Base-by-base conservation (phyloP, 768 basidiomycete genomes). In the Glaciozyma antarctica region DNA sequence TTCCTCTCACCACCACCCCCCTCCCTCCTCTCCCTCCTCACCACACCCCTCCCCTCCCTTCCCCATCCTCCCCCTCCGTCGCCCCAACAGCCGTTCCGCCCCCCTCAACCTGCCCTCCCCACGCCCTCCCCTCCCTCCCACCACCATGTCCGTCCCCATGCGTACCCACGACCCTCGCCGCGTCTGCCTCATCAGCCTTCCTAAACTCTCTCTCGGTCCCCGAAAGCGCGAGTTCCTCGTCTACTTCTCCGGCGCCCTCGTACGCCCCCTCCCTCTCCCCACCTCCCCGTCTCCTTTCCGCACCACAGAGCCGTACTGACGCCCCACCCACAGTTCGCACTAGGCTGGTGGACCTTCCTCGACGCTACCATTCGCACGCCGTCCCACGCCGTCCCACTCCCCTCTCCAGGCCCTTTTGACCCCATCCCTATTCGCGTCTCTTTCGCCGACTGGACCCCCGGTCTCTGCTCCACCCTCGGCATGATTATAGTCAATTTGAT, bases 321-420 rank as follows among this genome's bases (percentile, higher is more conserved):
- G 17, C 32, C 43, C 45, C 43, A n/a, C 51, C 32, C 44, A 44
- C 74, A 93, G 93, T 98, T 97, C 77, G 89, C 92, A 1, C 79
- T 97, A 24, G 93, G 90, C 34, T 90, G 89, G 76, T 98, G 94
- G 91, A 82, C 87, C 5, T 92, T 99, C 78, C 80, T 97, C 62
- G 94, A 98, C 73, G 94, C 95, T 19, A 86, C 87, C 28, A 85
- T 97, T 61, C 13, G n/a, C n/a, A 81, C 91, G 48, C 95, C 92
- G 15, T 84, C 88, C 5, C 89, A 94, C 72, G 89, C 90, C 0
- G 84, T 83, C 61, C 78, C 88, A 1, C 57, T 71, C 63, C 24
- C 43, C 47, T 54, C 67, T 48, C 88, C 89, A 5, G 81, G 85
- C 6, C 86, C 87, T 3, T 81, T 86, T 71, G 80, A 84, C 59